Base-by-base conservation (phyloP, 2,329 filamentous ascomycete species). In the Zymoseptoria ardabiliae region DNA sequence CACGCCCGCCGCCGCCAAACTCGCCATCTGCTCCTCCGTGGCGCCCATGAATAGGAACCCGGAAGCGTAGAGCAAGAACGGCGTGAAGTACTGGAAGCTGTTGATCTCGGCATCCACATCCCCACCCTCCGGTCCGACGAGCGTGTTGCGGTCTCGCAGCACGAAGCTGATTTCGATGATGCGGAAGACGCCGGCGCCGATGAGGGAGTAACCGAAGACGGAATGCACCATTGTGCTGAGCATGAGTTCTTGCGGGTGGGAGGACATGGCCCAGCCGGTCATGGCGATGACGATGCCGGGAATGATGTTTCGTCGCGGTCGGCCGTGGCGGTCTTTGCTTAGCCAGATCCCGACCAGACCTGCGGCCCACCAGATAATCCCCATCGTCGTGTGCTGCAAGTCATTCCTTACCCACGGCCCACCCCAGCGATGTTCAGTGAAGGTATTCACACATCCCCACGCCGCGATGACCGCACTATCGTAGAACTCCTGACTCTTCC, bases 361-460 rank as follows among this genome's bases (percentile, higher is more conserved):
- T 7, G 94, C 93, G 68, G 86, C 89, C 93, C 93, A 99, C 94
- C 94, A 99, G 55, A 99, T 86, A 63, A 99, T 85, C n/a, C 94
- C 94, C 93, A 99, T 97, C n/a, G 89, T 90, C 0, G 94, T 99
- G 74, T 99, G 94, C 74, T 99, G 93, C 77, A 96, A 85, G 74
- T 99, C 94, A 71, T 97, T 97, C 75, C 84, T 85, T 56, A 89
- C 91, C 94, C 94, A 99, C 0, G 84, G 82, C 0, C 81, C 81
- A 57, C 94, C 94, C 94, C 94, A 99, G 56, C 89, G 85, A 72
- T 99, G 94, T 75, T 97, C 94, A 19, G 94, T 99, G 68, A 99
- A 97, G 8, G 94, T 97, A 75, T 97, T 99, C 75, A 99, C 87
- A 71, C 91, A 95, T 35, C 93, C 94, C 94, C 94, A 99, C 0